These are phyloP conservation scores for Pisolithus tinctorius DNA, from an alignment of 768 basidiomycete species.

Conservation along the genomic window DNA sequence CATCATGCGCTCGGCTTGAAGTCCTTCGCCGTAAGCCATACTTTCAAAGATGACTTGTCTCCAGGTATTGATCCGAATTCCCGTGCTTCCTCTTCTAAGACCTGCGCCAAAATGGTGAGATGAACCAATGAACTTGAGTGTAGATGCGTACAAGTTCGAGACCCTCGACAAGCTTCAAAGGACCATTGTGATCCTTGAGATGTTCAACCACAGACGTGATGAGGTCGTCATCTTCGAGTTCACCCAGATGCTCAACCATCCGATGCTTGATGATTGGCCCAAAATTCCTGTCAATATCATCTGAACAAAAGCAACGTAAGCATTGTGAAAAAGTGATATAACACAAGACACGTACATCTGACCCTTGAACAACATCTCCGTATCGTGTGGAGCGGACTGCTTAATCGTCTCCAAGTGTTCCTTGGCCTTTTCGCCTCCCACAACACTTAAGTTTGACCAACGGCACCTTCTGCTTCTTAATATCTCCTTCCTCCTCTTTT, in stretches of 20 bases:
- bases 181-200: conserved; percentile 82
- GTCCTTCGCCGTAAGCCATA: conserved; percentile 85
- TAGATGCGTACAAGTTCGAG: conserved; percentile 72
- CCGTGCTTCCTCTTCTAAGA: conserved; percentile 85
- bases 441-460: conserved; percentile 83
- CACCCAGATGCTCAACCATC: conserved; percentile 86
- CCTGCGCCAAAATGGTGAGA: conserved; percentile 38
- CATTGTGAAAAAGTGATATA: conserved; percentile 7
- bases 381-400: conserved; percentile 69
- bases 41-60: conserved; percentile 93
- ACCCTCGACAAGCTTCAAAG: conserved; percentile 81
- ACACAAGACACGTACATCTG: conserved; percentile 53
- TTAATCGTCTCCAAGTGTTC: conserved; percentile 77
- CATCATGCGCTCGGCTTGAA: conserved; percentile 80
- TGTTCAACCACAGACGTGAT: conserved; percentile 93
- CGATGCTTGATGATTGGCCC: conserved; percentile 76
- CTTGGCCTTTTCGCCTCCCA: conserved; percentile 73
- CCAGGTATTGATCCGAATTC: conserved; percentile 79
- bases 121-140: background rate
- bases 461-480: conserved; percentile 75
- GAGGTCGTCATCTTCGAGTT: no score
- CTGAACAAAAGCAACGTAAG: conserved; percentile 33
- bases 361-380: conserved; percentile 70
- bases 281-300: conserved; percentile 80
- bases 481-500: conserved; percentile 78